Conservation (phyloP, 2,329 filamentous ascomycete genomes). For the Colletotrichum cuscutae region DNA sequence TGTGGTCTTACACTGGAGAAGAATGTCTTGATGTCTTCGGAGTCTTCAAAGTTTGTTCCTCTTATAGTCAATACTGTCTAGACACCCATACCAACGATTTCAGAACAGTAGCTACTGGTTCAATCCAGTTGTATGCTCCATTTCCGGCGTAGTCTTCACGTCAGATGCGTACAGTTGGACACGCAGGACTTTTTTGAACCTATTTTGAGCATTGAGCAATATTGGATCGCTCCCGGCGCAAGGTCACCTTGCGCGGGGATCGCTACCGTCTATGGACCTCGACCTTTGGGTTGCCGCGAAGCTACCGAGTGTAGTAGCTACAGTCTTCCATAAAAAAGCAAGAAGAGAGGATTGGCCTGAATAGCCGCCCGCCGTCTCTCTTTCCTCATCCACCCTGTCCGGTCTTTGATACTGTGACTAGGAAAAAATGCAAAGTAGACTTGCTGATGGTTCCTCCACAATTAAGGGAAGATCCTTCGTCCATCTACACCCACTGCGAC, state of each 20-base stretch:
- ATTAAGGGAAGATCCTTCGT: neutral
- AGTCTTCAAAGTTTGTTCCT: too few relatives aligned
- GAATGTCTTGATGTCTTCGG: too few relatives aligned
- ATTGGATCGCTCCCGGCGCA: neutral
- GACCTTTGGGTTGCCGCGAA: neutral
- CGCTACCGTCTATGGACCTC: conserved; percentile 16
- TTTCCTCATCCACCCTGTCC: neutral
- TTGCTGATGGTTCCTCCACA: neutral
- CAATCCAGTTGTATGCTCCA: neutral
- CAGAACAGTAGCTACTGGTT: neutral
- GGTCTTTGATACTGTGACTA: neutral
- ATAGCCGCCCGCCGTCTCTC: neutral
- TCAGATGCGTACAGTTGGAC: neutral
- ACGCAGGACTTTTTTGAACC: neutral
- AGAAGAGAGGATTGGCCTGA: neutral
- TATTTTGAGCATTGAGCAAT: neutral
- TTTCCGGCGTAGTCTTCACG: neutral
- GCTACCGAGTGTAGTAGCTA: neutral
- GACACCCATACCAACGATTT: neutral
- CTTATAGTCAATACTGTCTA: too few relatives aligned
- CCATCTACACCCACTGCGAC: conserved; percentile 10
- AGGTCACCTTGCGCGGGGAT: neutral
- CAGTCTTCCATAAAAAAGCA: neutral
- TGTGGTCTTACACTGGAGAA: too few relatives aligned
- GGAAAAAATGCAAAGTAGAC: conserved; percentile 15